A percentile compares a stretch with the other conserved stretches of the same genome.
These are phyloP conservation scores for Sugiyamaella novakii DNA, from an alignment of 1,139 yeast genomes.

Conservation along the genomic window DNA sequence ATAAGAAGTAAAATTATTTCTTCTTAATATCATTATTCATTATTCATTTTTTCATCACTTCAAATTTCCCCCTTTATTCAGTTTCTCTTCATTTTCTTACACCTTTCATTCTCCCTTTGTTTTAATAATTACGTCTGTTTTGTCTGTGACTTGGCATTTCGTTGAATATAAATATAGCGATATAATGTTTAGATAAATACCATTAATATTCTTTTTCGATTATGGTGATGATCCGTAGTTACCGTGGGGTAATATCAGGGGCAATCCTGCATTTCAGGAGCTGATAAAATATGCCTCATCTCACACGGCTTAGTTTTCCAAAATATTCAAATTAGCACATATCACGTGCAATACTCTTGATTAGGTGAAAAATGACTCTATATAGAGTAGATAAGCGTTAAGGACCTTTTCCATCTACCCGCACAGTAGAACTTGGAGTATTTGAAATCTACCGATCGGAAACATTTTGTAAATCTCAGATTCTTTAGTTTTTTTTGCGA, in stretches of 20 bases:
- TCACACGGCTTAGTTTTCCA: too few relatives aligned
- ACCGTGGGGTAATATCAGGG: too few relatives aligned
- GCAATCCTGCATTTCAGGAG: too few relatives aligned
- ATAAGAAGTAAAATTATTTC: too few relatives aligned
- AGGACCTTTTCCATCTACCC: too few relatives aligned
- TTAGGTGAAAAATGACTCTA: slow-evolving; percentile 12
- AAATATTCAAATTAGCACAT: slow-evolving; percentile 11
- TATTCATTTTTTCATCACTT: slow-evolving; percentile 12
- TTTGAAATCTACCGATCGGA: background rate
- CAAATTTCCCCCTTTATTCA: background rate
- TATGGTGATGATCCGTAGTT: slow-evolving; percentile 10
- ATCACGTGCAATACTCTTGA: slow-evolving; percentile 9
- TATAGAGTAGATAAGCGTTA: too few relatives aligned
- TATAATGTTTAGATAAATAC: slow-evolving; percentile 11
- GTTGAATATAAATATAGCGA: slow-evolving; percentile 14
- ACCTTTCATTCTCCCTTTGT: background rate
- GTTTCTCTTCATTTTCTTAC: slow-evolving; percentile 1
- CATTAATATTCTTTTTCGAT: slow-evolving; percentile 7
- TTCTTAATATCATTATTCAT: too few relatives aligned
- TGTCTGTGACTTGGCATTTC: slow-evolving; percentile 19
- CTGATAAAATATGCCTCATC: too few relatives aligned
- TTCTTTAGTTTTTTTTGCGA: too few relatives aligned
- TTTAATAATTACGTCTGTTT: slow-evolving; percentile 13
- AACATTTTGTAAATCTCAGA: background rate
- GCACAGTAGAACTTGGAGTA: background rate